Base-by-base conservation (phyloP, 176 grass and related monocot species). In the Aegilops tauschii region DNA sequence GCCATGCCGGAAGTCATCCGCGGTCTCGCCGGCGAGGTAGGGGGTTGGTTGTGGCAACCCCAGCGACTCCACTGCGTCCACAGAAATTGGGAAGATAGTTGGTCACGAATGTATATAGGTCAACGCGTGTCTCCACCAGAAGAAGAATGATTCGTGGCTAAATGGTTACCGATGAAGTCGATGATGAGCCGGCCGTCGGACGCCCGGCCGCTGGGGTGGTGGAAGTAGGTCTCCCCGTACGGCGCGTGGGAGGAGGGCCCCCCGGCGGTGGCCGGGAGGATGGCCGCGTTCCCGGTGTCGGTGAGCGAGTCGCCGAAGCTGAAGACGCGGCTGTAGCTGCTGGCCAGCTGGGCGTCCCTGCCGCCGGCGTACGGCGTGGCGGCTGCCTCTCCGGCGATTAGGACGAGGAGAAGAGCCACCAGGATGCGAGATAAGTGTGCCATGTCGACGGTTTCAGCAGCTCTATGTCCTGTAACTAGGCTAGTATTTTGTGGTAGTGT, bases 21-120 rank as follows among this genome's bases (percentile, higher is more conserved):
- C 76, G 12, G 56, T 59, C 56, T 78, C 77, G 13, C 92, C 92
- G 32, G 84, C 95, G 3, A 97, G 88, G 73, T 90, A 93, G n/a
- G 92, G 92, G 12, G 65, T 79, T 23, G 90, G 75, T 31, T 58
- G 62, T 3, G 88, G 88, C 5, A 91, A 21, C 56, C 54, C 47
- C 29, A 94, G 64, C 54, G 81, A 87, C 50, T 94, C 83, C 12
- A 70, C 95, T 97, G 78, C 12, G 47, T 6, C 7, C 6, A 2
- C 12, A 17, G 7, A 74, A 62, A 11, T 47, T 20, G n/a, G 14
- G 40, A 74, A 49, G 40, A 6, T 72, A 7, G n/a, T 34, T 11
- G 18, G 10, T 20, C 8, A 21, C 34, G 8, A 9, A 39, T 23
- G 17, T 0, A 18, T 42, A 12, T 6, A 17, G 17, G 70, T 63